A percentile compares a stretch with the other conserved stretches of the same genome.
phyloP scores from a whole-genome alignment of 2,329 filamentous ascomycete species.

The Polytolypa hystricis region DNA sequence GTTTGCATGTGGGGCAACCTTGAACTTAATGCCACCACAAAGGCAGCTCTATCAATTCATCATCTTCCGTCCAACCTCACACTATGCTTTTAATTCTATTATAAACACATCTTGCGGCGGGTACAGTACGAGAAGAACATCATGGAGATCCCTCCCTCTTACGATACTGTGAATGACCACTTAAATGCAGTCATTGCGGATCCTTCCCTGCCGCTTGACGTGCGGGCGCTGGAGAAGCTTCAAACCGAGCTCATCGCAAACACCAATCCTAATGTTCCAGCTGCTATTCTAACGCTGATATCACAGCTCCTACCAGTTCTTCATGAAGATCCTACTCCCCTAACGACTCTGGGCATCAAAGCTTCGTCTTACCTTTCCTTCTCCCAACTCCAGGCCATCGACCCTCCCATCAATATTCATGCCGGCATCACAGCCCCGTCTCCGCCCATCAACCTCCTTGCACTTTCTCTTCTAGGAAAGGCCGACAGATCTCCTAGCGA shows the following conservation, averaged over 20 bases:
- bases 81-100: neutral
- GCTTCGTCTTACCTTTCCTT: slow-evolving; percentile 40
- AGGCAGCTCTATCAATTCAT: too few relatives aligned
- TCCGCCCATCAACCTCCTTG: slow-evolving; percentile 45
- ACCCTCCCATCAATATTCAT: slow-evolving; percentile 42
- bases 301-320: slow-evolving; percentile 41
- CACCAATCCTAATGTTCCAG: slow-evolving; percentile 27
- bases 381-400: slow-evolving; percentile 36
- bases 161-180: slow-evolving; percentile 29
- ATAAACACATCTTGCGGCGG: neutral
- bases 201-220: slow-evolving; percentile 36
- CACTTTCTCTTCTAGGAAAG: slow-evolving; percentile 46
- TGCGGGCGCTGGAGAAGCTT: slow-evolving; percentile 40
- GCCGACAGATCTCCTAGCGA: slow-evolving; percentile 41
- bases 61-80: too few relatives aligned
- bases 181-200: slow-evolving; percentile 35
- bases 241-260: slow-evolving; percentile 32
- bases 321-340: slow-evolving; percentile 47
- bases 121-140: neutral
- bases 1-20: slow-evolving; percentile 11
- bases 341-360: slow-evolving; percentile 42
- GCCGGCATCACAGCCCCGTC: slow-evolving; percentile 42
- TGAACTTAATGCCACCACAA: neutral
- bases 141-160: slow-evolving; percentile 27
- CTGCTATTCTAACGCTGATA: slow-evolving; percentile 34